Conservation (phyloP, 768 basidiomycete genomes). For the Collybia sp. region DNA sequence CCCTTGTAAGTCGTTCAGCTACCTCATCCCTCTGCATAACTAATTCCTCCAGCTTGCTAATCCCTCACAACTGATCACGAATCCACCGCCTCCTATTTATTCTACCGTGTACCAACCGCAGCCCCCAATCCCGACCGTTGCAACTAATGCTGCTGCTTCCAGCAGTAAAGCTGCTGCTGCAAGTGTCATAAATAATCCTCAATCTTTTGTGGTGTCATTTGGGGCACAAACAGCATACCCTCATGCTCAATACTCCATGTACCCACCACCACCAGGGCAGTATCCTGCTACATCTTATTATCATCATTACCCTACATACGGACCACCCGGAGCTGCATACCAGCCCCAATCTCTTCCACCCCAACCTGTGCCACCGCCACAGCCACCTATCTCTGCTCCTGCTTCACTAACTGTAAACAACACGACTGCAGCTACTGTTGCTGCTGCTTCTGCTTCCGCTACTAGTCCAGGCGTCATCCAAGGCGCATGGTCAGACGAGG, state of each 20-base stretch:
- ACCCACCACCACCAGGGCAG: slow-evolving; percentile 26
- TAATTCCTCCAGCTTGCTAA: slow-evolving; percentile 56
- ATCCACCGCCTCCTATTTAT: slow-evolving; percentile 60
- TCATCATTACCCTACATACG: slow-evolving; percentile 37
- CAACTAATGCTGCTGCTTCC: slow-evolving; percentile 22
- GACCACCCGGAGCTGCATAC: slow-evolving; percentile 16
- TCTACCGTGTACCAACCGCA: slow-evolving; percentile 33
- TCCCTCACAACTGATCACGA: slow-evolving; percentile 62
- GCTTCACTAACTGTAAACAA: slow-evolving; percentile 4
- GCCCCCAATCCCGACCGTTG: slow-evolving; percentile 20
- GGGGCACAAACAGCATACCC: slow-evolving; percentile 44
- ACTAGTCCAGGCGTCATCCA: slow-evolving; percentile 31
- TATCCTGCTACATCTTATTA: slow-evolving; percentile 68
- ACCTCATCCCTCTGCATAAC: slow-evolving; percentile 8
- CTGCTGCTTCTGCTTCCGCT: slow-evolving; percentile 11
- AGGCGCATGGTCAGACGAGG: slow-evolving; percentile 77
- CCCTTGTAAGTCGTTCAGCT: slow-evolving; percentile 43
- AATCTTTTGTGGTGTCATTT: slow-evolving; percentile 69
- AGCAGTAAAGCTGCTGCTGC: slow-evolving; percentile 25
- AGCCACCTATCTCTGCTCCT: neutral
- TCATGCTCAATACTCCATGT: slow-evolving; percentile 40
- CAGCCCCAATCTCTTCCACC: slow-evolving; percentile 12
- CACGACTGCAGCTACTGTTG: slow-evolving; percentile 9
- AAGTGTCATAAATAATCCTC: slow-evolving; percentile 62
- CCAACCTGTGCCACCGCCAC: slow-evolving; percentile 11